Base-by-base conservation (phyloP, 73 alveolate species). In the Paramecium bursaria region DNA sequence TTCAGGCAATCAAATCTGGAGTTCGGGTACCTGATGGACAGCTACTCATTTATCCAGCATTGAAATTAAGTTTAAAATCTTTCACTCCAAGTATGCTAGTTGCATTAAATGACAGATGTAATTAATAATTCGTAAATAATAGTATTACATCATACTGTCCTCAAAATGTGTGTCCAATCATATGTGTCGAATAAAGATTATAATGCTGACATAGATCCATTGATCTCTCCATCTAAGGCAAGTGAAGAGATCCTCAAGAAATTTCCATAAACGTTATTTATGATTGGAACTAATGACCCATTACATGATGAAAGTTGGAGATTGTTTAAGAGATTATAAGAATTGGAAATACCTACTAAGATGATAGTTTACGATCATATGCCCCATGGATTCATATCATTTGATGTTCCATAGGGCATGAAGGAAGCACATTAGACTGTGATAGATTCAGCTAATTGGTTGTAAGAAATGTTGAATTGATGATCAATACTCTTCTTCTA, bases 11-110 rank as follows among this genome's bases (percentile, higher is more conserved):
- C 22, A 85, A 74, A 48, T 33, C 90, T 51, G 89, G 93, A 9
- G 90, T 91, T 53, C 82, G 95, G 75, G 87, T 88, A 0, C 98
- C 98, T 9, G 95, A 88, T 88, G 95, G 96, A 0, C 49, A 91
- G n/a, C 55, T 92, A 27, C 49, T 91, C 46, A 85, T 93, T 15
- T 94, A 94, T 79, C 98, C 98, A 35, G 97, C 97, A 9, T 46
- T 90, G 46, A 74, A 57, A 13, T 44, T 92, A 14, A 55, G 75
- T 61, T 14, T 51, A 33, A 73, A 60, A 26, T 31, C 54, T 26
- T 94, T 91, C 73, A 73, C 95, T 42, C 98, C 98, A 1, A 57
- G 92, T 42, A 52, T 90, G 7, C 55, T 94, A 11, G 73, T 88
- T 14, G 85, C 94, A 14, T 54, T 94, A 6, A 95, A 94, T 74